phyloP scores from a whole-genome alignment of 129 eudicot species.

The Arctium lappa region DNA sequence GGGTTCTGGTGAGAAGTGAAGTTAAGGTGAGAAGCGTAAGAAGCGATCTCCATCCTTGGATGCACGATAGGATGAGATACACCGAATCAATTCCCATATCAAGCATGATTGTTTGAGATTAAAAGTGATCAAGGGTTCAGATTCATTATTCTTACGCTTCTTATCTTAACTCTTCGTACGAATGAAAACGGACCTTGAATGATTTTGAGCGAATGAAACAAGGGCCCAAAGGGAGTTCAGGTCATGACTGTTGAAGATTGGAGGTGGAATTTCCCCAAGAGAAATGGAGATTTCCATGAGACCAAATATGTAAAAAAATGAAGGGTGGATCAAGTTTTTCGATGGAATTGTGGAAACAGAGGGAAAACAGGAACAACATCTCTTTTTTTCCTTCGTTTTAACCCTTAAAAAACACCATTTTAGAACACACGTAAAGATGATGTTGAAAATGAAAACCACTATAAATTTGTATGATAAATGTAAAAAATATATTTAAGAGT shows the following conservation, averaged over 20 bases:
- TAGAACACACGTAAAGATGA: too few species aligned
- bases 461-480: too few species aligned
- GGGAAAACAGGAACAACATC: constrained; percentile 20
- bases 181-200: constrained; percentile 11
- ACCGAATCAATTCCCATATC: too few species aligned
- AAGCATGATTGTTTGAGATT: too few species aligned
- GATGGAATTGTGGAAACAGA: constrained; percentile 23
- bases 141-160: too few species aligned
- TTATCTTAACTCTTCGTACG: neutral
- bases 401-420: neutral
- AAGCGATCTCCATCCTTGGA: too few species aligned
- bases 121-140: too few species aligned
- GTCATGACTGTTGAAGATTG: constrained; percentile 46
- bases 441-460: too few species aligned
- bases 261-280: constrained; percentile 43
- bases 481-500: too few species aligned
- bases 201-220: constrained; percentile 14
- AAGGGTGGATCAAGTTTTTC: constrained; percentile 34
- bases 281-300: constrained; percentile 21
- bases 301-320: constrained; percentile 34
- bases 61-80: too few species aligned
- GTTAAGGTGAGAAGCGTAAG: too few species aligned
- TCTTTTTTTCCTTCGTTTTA: neutral
- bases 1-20: too few species aligned
- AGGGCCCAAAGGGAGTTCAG: constrained; percentile 35